Percentiles rank a stretch among this genome's conserved stretches.
phyloP scores from a whole-genome alignment of 306 rosid genomes.

The Citrullus mucosospermus region DNA sequence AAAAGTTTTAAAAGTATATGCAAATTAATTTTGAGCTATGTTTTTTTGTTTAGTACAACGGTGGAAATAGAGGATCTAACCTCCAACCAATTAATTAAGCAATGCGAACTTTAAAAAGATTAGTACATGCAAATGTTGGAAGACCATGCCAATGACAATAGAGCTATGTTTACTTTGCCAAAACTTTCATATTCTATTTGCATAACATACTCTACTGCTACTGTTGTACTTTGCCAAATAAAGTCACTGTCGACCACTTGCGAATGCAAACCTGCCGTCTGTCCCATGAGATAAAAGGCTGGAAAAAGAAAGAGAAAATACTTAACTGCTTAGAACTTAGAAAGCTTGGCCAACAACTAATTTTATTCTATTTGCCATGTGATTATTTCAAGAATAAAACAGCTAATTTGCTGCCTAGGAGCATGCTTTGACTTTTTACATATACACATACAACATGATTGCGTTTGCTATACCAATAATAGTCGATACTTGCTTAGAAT shows the following conservation, averaged over 20 bases:
- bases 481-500: neutral
- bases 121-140: too few relatives aligned
- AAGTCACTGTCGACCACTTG: neutral
- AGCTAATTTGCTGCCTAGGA: neutral
- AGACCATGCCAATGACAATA: too few relatives aligned
- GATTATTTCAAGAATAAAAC: neutral
- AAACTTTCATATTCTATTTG: too few relatives aligned
- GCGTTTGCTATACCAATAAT: neutral
- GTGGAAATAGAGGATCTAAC: too few relatives aligned
- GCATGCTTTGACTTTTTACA: neutral
- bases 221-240: neutral
- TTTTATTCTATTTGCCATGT: neutral
- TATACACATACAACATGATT: neutral
- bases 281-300: neutral
- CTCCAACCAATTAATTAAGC: too few relatives aligned
- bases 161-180: too few relatives aligned
- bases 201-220: neutral
- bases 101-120: too few relatives aligned
- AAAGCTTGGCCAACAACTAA: neutral
- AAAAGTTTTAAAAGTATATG: too few relatives aligned
- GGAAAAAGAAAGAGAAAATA: neutral
- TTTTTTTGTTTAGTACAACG: too few relatives aligned
- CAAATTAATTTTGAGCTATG: too few relatives aligned
- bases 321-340: neutral
- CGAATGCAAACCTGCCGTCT: neutral